Conservation (phyloP, 768 basidiomycete genomes). For the Rhodotorula graminis region DNA sequence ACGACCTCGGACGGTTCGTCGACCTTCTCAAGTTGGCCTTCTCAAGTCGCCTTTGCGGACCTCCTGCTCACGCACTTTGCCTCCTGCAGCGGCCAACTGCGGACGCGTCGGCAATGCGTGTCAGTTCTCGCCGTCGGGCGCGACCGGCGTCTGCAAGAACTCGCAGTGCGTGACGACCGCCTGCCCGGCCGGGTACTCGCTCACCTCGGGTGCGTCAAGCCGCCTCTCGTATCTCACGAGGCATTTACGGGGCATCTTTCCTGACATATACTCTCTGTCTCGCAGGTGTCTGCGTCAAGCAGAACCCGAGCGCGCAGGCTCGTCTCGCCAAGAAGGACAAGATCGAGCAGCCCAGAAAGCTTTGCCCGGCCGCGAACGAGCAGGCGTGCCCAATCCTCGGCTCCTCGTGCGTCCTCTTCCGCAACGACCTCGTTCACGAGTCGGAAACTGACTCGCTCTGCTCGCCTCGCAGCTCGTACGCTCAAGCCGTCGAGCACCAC, state of each 20-base stretch:
- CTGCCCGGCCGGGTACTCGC: constrained; percentile 24
- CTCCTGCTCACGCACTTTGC: background rate
- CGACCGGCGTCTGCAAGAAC: constrained; percentile 17
- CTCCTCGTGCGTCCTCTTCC: constrained; percentile 18
- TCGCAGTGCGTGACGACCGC: constrained; percentile 7
- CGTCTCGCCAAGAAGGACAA: constrained; percentile 25
- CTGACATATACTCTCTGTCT: too few relatives aligned
- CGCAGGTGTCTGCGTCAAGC: constrained; percentile 22
- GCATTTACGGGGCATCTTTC: too few relatives aligned
- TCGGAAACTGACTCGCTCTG: too few relatives aligned
- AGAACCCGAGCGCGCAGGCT: constrained; percentile 24
- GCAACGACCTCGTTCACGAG: background rate
- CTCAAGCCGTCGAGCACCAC: constrained; percentile 25
- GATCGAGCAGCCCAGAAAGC: constrained; percentile 7
- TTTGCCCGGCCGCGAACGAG: constrained; percentile 23
- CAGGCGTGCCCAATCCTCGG: constrained; percentile 33
- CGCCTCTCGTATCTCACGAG: background rate
- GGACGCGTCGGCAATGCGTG: constrained; percentile 17
- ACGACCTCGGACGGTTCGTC: constrained; percentile 15
- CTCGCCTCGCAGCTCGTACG: constrained; percentile 1
- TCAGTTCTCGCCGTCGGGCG: constrained; percentile 24
- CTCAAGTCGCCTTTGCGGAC: too few relatives aligned
- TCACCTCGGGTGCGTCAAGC: constrained; percentile 3
- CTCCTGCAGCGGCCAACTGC: constrained; percentile 28
- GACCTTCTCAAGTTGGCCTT: too few relatives aligned